Conservation (phyloP, 345 rosid genomes). For the Schrenkiella parvula region DNA sequence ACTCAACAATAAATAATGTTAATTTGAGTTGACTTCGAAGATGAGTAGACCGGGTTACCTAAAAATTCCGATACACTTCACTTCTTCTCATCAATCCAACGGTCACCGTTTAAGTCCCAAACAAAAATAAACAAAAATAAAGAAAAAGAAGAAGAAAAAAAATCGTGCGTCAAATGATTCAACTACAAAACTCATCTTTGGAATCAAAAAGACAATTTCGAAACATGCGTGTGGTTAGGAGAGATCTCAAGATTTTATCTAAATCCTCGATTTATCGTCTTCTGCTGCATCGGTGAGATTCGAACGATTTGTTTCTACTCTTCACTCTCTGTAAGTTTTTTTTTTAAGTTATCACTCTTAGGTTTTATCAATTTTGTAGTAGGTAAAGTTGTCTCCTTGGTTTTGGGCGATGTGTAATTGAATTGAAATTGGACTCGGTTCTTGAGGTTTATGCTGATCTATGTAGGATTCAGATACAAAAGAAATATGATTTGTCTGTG, state of each 20-base stretch:
- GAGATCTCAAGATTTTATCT: constrained; percentile 20
- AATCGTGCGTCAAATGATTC: constrained; percentile 14
- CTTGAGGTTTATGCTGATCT: constrained; percentile 4
- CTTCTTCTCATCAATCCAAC: constrained; percentile 17
- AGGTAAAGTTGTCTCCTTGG: too few species aligned
- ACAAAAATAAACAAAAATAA: background rate
- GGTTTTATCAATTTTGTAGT: constrained; percentile 8
- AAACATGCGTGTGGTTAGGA: constrained; percentile 21
- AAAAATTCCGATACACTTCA: background rate
- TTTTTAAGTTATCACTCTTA: background rate
- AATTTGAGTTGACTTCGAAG: constrained; percentile 5
- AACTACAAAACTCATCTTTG: constrained; percentile 19
- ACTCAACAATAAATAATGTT: background rate
- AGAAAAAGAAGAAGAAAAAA: background rate
- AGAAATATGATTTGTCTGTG: background rate
- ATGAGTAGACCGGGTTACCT: background rate
- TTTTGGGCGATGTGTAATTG: too few species aligned
- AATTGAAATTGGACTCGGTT: background rate
- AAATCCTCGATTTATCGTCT: background rate
- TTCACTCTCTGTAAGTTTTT: background rate
- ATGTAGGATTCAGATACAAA: background rate
- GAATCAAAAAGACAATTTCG: constrained; percentile 13
- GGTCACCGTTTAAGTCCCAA: background rate
- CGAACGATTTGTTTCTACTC: background rate
- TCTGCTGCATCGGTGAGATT: constrained; percentile 23